Base-by-base conservation (phyloP, 768 basidiomycete genomes). In the Auriculariales sp. region DNA sequence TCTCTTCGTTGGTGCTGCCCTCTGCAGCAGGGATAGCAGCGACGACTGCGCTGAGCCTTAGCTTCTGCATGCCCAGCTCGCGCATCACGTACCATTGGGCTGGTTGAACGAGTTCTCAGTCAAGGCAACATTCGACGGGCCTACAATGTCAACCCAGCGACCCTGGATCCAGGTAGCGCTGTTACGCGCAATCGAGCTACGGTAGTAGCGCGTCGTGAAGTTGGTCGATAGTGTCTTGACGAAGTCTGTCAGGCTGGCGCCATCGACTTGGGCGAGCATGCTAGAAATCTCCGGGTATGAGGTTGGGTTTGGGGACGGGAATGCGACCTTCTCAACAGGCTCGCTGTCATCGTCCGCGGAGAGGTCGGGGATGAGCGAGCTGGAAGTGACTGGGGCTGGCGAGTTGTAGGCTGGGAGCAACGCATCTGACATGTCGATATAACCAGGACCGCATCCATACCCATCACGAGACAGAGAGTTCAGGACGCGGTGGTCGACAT, bases 81-180 rank as follows among this genome's bases (percentile, higher is more conserved):
- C 35, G 35, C 9, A 39, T 7, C 17, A 22, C 35, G 11, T 22
- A 39, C 35, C 49, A 19, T 50, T 50, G 11, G 49, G 49, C 28
- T 50, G 49, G 28, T 50, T 45, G 36, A 50, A 50, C 36, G 36
- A 32, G 28, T 50, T 50, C 34, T 50, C 49, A 22, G 46, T 44
- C 24, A 50, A 30, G 7, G 33, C 44, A 25, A 34, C 49, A 2
- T 39, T 39, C 4, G 22, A 14, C n/a, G 28, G 28, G 32, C 44
- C 44, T 3, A 42, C 28, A 29, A 45, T n/a, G 7, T 2, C 28
- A 3, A 27, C 15, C 22, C 44, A 32, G 30, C 46, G 44, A 17
- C 25, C 25, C 34, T 50, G 49, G 15, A 50, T 45, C 49, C 49
- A 50, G 4, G 22, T 11, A 5, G 49, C 29, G 1, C 39, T 25